Conservation (phyloP, 352 stramenopile genomes). For the Phytophthora syringae region DNA sequence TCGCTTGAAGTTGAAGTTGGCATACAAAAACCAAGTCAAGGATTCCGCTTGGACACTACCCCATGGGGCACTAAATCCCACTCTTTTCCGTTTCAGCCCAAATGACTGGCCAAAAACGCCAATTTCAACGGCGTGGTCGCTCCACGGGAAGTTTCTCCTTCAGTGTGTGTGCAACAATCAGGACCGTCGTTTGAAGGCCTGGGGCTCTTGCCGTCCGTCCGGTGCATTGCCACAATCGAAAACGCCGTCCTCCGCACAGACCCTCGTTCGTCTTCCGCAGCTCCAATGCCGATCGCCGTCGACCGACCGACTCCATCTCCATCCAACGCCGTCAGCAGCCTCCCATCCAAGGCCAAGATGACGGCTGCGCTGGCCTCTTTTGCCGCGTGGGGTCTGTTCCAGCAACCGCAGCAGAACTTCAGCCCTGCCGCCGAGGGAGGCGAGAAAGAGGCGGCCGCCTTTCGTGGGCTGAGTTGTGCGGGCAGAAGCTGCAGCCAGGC, state of each 20-base stretch:
- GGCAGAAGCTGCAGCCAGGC: slow-evolving; percentile 9
- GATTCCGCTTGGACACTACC: slow-evolving; percentile 11
- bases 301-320: slow-evolving; percentile 1
- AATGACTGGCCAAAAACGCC: neutral
- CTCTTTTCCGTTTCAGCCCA: neutral
- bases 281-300: slow-evolving; percentile 2
- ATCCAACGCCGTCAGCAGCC: neutral
- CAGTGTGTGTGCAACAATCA: neutral
- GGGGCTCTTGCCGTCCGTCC: neutral
- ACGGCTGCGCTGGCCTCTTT: slow-evolving; percentile 5
- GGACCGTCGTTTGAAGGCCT: neutral
- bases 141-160: slow-evolving; percentile 17
- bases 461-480: slow-evolving; percentile 17
- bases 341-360: slow-evolving; percentile 15
- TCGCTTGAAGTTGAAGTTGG: slow-evolving; percentile 31
- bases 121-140: slow-evolving; percentile 19
- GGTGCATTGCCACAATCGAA: slow-evolving; percentile 21
- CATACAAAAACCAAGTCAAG: slow-evolving; percentile 18
- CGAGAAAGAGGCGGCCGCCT: slow-evolving; percentile 10
- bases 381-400: slow-evolving; percentile 12
- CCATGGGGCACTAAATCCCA: slow-evolving; percentile 6
- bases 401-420: slow-evolving; percentile 15
- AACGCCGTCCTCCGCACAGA: slow-evolving; percentile 7
- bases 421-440: slow-evolving; percentile 1
- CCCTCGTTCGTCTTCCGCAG: neutral